Percentiles rank a stretch among this genome's conserved stretches.
These are phyloP conservation scores for Solanum dulcamara DNA, from an alignment of 257 asterid species.

Conservation along the genomic window DNA sequence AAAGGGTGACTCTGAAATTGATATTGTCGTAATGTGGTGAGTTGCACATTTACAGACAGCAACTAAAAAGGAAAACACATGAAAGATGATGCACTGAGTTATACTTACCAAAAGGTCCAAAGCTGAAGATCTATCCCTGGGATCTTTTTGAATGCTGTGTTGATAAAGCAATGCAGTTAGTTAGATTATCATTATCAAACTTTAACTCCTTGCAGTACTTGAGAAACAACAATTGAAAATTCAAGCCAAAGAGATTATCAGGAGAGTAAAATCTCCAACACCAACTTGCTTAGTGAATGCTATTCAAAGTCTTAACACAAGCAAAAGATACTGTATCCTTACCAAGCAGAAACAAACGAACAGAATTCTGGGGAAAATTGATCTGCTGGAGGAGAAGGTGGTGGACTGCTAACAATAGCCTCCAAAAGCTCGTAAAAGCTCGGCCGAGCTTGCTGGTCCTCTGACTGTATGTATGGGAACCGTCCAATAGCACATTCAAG, in stretches of 20 bases:
- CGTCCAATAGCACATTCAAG: slow-evolving; percentile 98
- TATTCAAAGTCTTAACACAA: background rate
- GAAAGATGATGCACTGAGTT: background rate
- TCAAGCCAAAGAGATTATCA: background rate
- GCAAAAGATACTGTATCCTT: slow-evolving; percentile 4
- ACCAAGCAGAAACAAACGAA: slow-evolving; percentile 72
- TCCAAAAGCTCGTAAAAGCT: slow-evolving; percentile 93
- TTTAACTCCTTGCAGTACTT: background rate
- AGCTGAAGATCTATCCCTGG: slow-evolving; percentile 69
- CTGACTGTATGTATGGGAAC: slow-evolving; percentile 89
- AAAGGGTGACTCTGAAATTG: slow-evolving; percentile 69
- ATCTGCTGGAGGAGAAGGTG: slow-evolving; percentile 88
- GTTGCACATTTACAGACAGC: background rate
- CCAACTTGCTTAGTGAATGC: background rate
- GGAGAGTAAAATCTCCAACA: background rate
- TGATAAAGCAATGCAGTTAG: background rate
- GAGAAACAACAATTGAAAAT: background rate
- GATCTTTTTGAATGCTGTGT: slow-evolving; percentile 93
- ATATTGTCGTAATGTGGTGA: background rate
- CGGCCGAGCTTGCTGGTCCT: slow-evolving; percentile 79
- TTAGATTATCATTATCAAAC: background rate
- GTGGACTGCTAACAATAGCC: slow-evolving; percentile 86
- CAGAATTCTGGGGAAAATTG: slow-evolving; percentile 56
- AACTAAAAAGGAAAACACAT: background rate
- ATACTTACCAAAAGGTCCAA: slow-evolving; percentile 78